Base-by-base conservation (phyloP, 1,139 yeast genomes). In the Hemisphaericaspora subhashii region DNA sequence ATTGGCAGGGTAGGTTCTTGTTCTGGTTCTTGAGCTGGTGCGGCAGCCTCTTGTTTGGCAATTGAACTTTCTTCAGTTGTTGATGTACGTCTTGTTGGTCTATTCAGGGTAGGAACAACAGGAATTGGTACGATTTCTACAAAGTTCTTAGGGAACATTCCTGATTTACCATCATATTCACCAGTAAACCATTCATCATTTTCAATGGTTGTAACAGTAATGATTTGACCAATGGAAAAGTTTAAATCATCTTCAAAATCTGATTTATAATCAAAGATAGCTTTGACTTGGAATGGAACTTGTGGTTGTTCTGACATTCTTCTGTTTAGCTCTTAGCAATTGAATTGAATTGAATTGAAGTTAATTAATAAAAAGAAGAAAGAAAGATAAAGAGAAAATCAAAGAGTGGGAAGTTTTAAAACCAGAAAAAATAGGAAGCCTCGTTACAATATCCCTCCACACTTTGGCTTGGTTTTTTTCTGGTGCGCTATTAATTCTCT, bases 121-220 rank as follows among this genome's bases (percentile, higher is more conserved):
- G 52, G 53, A 14, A 41, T 32, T 29, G 39, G 41, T 5, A 66
- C 41, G 10, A 50, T 31, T 44, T 79, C 80, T 4, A 92, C 98
- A 66, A 87, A 92, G 57, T 81, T 83, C 58, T 78, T 81, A 6
- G 98, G 98, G 52, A 92, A 92, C 69, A 90, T 83, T 7, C 98
- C 98, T 26, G 74, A 60, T 40, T 66, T 62, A 9, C 75, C 80
- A 14, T 64, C 66, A 50, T 74, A 83, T 11, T 72, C 66, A 2
- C 98, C 98, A 31, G 77, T 68, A 55, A 77, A 85, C 98, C 98
- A 92, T 48, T 90, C 96, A 18, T 48, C 51, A 39, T 46, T 45
- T 53, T 88, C 96, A 43, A 86, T 70, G 21, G 77, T 79, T 3
- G 82, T 79, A 15, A 92, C 96, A 5, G 80, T 76, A 45, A 92